Percentiles rank a stretch among this genome's conserved stretches.
Conservation (phyloP, 2,329 filamentous ascomycete genomes). For the Macrophomina phaseolina region DNA sequence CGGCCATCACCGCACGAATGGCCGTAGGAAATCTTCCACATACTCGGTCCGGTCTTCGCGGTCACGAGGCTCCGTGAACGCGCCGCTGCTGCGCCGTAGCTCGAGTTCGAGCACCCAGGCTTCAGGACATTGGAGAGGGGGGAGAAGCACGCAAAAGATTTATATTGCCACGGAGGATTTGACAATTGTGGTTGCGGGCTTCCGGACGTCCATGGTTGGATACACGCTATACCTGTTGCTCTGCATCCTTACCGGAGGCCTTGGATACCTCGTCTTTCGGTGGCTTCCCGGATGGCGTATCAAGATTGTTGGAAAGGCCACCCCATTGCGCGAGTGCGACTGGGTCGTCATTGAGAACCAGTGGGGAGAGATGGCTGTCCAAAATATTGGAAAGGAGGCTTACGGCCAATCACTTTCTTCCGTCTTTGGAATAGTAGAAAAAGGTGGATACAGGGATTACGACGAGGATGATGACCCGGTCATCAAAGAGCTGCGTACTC, state of each 20-base stretch:
- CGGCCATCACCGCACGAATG: constrained; percentile 50
- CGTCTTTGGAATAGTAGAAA: constrained; percentile 71
- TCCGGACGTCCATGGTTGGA: constrained; percentile 76
- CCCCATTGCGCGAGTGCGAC: constrained; percentile 73
- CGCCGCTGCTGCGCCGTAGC: constrained; percentile 71
- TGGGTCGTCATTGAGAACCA: constrained; percentile 98
- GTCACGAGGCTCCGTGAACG: constrained; percentile 59
- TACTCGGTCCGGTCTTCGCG: constrained; percentile 56
- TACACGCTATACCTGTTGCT: constrained; percentile 71
- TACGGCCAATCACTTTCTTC: constrained; percentile 70
- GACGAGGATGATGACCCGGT: constrained; percentile 78
- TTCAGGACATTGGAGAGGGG: constrained; percentile 63
- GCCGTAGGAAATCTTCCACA: constrained; percentile 68
- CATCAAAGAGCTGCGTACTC: constrained; percentile 72
- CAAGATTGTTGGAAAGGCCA: constrained; percentile 71
- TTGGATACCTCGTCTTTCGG: constrained; percentile 82
- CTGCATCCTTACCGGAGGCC: constrained; percentile 74
- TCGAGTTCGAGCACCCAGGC: constrained; percentile 73
- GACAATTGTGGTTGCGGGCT: constrained; percentile 91
- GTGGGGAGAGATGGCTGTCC: constrained; percentile 89
- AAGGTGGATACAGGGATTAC: constrained; percentile 68
- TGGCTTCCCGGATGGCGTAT: constrained; percentile 93
- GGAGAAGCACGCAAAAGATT: constrained; percentile 82
- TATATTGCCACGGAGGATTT: constrained; percentile 94
- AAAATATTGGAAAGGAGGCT: constrained; percentile 65